Percentiles rank a stretch among this genome's conserved stretches.
Conservation (phyloP, 2,329 filamentous ascomycete species). For the Pseudogymnoascus sp. region DNA sequence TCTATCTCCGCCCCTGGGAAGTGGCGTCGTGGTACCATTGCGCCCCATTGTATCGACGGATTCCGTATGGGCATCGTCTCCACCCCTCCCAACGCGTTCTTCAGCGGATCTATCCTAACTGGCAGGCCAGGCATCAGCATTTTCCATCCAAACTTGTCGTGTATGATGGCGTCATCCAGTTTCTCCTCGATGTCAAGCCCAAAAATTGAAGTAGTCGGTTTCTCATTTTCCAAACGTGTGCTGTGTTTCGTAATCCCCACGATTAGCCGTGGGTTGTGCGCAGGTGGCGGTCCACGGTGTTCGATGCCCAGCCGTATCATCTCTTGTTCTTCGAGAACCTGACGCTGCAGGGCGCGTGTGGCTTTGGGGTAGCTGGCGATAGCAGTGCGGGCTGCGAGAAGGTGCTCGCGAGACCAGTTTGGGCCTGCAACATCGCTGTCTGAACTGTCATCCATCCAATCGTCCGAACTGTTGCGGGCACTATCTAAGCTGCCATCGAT, state of each 20-base stretch:
- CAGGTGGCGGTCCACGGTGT: background rate
- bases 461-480: background rate
- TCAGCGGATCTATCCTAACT: background rate
- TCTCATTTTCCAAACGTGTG: background rate
- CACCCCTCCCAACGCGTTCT: background rate
- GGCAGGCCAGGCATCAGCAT: background rate
- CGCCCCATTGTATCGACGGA: background rate
- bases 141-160: background rate
- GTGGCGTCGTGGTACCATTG: background rate
- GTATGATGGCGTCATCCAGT: background rate
- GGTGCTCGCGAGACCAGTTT: background rate
- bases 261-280: background rate
- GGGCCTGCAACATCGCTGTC: background rate
- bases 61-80: background rate
- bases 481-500: background rate
- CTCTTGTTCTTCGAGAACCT: constrained; percentile 2
- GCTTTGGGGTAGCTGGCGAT: background rate
- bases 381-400: background rate
- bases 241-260: background rate
- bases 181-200: background rate
- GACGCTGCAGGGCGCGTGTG: background rate
- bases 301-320: background rate
- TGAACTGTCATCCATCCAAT: background rate
- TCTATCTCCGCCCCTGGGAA: background rate
- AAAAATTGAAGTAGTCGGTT: background rate